phyloP scores from a whole-genome alignment of 2,329 filamentous ascomycete species.

The Diaporthe vexans region DNA sequence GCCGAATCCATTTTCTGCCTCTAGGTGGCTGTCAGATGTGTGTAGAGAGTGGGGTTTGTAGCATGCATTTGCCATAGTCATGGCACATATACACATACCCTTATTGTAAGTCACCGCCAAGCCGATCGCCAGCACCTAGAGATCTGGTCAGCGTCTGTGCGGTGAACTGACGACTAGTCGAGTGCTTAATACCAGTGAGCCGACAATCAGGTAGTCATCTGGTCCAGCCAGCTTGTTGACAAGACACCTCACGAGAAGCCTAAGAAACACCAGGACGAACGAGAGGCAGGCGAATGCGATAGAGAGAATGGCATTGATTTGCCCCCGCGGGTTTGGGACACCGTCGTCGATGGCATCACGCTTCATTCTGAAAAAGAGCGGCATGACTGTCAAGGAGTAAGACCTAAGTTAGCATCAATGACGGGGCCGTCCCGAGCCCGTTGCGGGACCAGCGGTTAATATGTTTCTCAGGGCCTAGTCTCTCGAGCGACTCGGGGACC shows the following conservation, averaged over 20 bases:
- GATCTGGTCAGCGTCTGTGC: background rate
- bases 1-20: slow-evolving; percentile 23
- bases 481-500: background rate
- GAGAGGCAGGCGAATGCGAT: slow-evolving; percentile 42
- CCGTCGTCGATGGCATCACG: slow-evolving; percentile 49
- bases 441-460: slow-evolving; percentile 22
- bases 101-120: slow-evolving; percentile 23
- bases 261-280: slow-evolving; percentile 36
- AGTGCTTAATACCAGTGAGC: slow-evolving; percentile 31
- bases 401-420: background rate
- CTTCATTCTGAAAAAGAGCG: slow-evolving; percentile 19
- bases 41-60: background rate
- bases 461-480: slow-evolving; percentile 5
- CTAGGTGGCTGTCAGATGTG: background rate
- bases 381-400: background rate
- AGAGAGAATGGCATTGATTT: slow-evolving; percentile 37
- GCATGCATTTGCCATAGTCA: background rate
- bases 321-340: slow-evolving; percentile 39
- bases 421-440: background rate
- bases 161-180: background rate
- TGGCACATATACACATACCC: background rate
- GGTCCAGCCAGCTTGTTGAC: slow-evolving; percentile 30
- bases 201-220: slow-evolving; percentile 42
- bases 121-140: slow-evolving; percentile 7
- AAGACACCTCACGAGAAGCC: slow-evolving; percentile 39